Conservation (phyloP, 163 green algal species). For the Prototheca cutis region DNA sequence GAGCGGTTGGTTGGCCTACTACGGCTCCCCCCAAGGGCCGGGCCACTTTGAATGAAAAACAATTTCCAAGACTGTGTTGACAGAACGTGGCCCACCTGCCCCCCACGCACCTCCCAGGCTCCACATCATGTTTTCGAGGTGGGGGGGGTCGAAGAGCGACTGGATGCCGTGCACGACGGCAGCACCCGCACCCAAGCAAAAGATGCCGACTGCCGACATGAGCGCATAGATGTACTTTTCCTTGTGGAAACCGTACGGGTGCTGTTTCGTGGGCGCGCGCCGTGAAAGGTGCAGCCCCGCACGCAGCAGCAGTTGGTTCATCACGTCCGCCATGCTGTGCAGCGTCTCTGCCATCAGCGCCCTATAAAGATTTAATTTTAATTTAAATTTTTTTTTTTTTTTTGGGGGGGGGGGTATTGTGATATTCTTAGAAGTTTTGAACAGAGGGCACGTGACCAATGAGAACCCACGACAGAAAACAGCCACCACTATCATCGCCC, state of each 20-base stretch:
- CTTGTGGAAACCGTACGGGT: slow-evolving; percentile 83
- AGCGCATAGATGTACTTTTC: slow-evolving; percentile 90
- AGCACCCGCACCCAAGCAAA: slow-evolving; percentile 81
- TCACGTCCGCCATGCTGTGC: slow-evolving; percentile 79
- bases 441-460: too few relatives aligned
- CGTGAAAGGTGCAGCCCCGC: slow-evolving; percentile 64
- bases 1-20: too few relatives aligned
- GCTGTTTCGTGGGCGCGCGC: slow-evolving; percentile 50
- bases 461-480: too few relatives aligned
- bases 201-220: slow-evolving; percentile 85
- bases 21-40: too few relatives aligned
- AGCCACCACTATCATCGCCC: too few relatives aligned
- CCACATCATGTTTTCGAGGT: slow-evolving; percentile 28
- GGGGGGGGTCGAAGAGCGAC: slow-evolving; percentile 32
- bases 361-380: too few relatives aligned
- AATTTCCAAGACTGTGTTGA: too few relatives aligned
- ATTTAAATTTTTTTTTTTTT: too few relatives aligned
- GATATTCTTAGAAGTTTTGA: too few relatives aligned
- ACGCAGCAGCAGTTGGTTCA: slow-evolving; percentile 81
- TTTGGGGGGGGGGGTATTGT: too few relatives aligned
- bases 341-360: slow-evolving; percentile 85
- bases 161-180: slow-evolving; percentile 76
- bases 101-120: slow-evolving; percentile 16
- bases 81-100: neutral
- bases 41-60: too few relatives aligned